Base-by-base conservation (phyloP, 345 rosid species). In the Lepidium sativum region DNA sequence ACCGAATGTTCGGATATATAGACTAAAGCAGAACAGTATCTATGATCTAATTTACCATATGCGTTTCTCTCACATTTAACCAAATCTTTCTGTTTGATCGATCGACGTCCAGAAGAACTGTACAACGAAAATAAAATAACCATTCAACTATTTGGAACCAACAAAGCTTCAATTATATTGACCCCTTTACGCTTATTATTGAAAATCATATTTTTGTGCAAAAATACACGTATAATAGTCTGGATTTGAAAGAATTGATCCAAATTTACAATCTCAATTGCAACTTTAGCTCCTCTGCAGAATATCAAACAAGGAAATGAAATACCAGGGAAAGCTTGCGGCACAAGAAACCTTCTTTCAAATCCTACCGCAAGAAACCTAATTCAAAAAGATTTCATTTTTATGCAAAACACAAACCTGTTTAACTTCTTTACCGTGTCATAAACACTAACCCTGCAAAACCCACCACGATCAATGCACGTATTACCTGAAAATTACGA, bases 391-490 rank as follows among this genome's bases (percentile, higher is more conserved):
- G 11, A 13, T 55, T 45, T 29, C 57, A 47, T 13, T 37, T 34
- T 37, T 33, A 12, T 18, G 56, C 51, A 47, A 42, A 63, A 64
- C 32, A 64, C 65, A 49, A 57, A 64, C 76, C 70, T 64, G 48
- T 50, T 65, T 34, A 16, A 16, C 43, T 45, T 60, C 68, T 37
- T 73, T 67, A 51, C 44, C 77, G 44, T 25, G 77, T 73, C 63
- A 73, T 44, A 59, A 73, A 44, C 43, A 73, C 77, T 44, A 73
- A 59, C 37, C 68, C 50, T 59, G 68, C 77, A 66, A 73, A 73
- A 60, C 77, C 72, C 38, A 23, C 72, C 31, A 73, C 62, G 41
- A 73, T 60, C 68, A 73, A 43, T 0, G 68, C 72, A 43, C 77
- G 71, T 51, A 73, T 60, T 21, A 73, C 77, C 77, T 73, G 77